These are phyloP conservation scores for Pythium aquatile DNA, from an alignment of 352 stramenopile species.

Conservation along the genomic window DNA sequence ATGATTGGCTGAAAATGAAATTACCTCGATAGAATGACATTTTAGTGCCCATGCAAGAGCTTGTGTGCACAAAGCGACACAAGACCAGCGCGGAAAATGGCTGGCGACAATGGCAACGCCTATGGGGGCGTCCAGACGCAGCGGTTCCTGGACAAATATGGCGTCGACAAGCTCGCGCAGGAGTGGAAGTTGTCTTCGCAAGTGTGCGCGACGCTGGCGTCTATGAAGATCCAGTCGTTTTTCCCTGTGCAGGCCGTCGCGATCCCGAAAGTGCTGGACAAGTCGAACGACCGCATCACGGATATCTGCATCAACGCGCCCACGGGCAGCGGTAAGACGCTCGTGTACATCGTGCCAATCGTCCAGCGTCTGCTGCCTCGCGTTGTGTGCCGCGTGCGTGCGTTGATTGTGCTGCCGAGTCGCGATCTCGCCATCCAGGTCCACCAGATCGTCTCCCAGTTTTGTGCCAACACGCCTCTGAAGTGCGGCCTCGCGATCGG, in stretches of 20 bases:
- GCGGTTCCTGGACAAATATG: conserved; percentile 67
- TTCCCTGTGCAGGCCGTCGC: conserved; percentile 95
- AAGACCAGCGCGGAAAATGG: conserved; percentile 9
- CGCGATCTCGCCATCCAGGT: conserved; percentile 95
- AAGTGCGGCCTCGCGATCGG: conserved; percentile 91
- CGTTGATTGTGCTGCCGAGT: conserved; percentile 95
- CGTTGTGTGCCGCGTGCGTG: conserved; percentile 87
- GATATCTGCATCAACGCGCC: conserved; percentile 97
- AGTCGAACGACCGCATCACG: conserved; percentile 69
- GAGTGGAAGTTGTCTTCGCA: conserved; percentile 49
- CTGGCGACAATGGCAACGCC: conserved; percentile 16
- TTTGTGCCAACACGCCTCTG: conserved; percentile 71
- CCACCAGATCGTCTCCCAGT: conserved; percentile 65
- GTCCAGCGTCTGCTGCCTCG: conserved; percentile 87
- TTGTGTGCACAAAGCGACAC: neutral
- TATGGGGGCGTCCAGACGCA: conserved; percentile 29
- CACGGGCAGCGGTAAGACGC: conserved; percentile 97
- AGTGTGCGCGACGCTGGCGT: conserved; percentile 40
- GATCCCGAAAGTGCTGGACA: conserved; percentile 91
- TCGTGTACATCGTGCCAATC: conserved; percentile 96
- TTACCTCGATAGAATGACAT: neutral
- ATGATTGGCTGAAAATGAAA: conserved; percentile 20
- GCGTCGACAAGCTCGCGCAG: conserved; percentile 53
- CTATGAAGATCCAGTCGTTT: conserved; percentile 79
- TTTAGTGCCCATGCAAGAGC: neutral